phyloP scores from a whole-genome alignment of 257 asterid genomes.

The Solanum peruvianum region DNA sequence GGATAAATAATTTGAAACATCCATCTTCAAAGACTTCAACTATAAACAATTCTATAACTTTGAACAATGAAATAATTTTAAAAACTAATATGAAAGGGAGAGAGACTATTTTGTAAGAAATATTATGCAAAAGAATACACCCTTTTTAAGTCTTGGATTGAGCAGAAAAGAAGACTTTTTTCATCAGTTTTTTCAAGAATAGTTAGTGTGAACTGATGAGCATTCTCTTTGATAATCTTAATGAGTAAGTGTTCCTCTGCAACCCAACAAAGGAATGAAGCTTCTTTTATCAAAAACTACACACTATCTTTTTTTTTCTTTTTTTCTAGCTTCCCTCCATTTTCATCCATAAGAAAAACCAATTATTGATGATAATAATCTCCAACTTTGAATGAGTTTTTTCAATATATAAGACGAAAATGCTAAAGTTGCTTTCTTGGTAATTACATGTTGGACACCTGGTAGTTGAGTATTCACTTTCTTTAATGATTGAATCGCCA shows the following conservation, averaged over 20 bases:
- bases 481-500: neutral
- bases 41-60: too few species aligned
- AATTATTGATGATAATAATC: neutral
- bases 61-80: too few species aligned
- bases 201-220: neutral
- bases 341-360: neutral
- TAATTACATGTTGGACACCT: neutral
- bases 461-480: neutral
- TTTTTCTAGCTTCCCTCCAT: constrained; percentile 10
- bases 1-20: too few species aligned
- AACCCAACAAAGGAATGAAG: constrained; percentile 7
- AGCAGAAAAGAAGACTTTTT: neutral
- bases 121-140: too few species aligned
- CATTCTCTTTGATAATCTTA: neutral
- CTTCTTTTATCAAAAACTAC: neutral
- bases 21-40: too few species aligned
- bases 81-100: too few species aligned
- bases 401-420: neutral
- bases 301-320: neutral
- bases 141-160: neutral
- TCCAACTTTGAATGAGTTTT: neutral
- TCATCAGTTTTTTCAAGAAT: neutral
- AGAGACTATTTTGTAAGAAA: too few species aligned
- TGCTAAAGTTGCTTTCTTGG: neutral
- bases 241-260: neutral